A percentile compares a stretch with the other conserved stretches of the same genome.
These are phyloP conservation scores for Fusarium albidum DNA, from an alignment of 2,329 filamentous ascomycete species.

Conservation along the genomic window DNA sequence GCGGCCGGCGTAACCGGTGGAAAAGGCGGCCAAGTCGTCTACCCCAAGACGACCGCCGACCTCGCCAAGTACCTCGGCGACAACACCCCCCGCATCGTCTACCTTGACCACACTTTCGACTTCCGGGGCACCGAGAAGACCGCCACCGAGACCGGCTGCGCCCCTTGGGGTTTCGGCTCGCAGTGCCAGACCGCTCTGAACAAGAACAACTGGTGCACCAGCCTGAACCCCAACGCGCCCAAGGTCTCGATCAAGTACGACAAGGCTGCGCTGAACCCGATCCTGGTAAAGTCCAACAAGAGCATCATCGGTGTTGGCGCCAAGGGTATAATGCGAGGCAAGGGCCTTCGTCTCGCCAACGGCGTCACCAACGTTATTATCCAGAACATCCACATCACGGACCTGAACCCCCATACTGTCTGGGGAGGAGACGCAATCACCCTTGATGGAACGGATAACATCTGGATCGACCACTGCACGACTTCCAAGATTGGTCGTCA, in stretches of 20 bases:
- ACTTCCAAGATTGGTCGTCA: constrained; percentile 65
- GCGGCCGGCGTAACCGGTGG: constrained; percentile 66
- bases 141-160: constrained; percentile 61
- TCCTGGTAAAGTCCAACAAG: constrained; percentile 64
- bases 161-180: constrained; percentile 62
- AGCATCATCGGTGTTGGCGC: constrained; percentile 61
- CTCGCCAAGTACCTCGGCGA: constrained; percentile 67
- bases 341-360: constrained; percentile 59
- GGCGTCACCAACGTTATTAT: constrained; percentile 64
- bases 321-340: constrained; percentile 63
- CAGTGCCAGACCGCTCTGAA: constrained; percentile 68
- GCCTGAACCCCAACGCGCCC: constrained; percentile 62
- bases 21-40: constrained; percentile 60
- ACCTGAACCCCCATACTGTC: constrained; percentile 64
- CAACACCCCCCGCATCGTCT: constrained; percentile 61
- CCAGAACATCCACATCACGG: constrained; percentile 63
- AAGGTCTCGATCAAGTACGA: constrained; percentile 55
- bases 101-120: constrained; percentile 64
- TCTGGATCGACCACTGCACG: constrained; percentile 62
- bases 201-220: constrained; percentile 65
- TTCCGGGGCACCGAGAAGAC: constrained; percentile 65
- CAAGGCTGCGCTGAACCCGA: constrained; percentile 58
- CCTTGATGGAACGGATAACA: constrained; percentile 52
- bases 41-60: constrained; percentile 62
- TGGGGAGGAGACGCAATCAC: constrained; percentile 67